Evolutionary conservation across 441 rosid genomes (phyloP).

Genomic region (Aleurites moluccanus): DNA sequence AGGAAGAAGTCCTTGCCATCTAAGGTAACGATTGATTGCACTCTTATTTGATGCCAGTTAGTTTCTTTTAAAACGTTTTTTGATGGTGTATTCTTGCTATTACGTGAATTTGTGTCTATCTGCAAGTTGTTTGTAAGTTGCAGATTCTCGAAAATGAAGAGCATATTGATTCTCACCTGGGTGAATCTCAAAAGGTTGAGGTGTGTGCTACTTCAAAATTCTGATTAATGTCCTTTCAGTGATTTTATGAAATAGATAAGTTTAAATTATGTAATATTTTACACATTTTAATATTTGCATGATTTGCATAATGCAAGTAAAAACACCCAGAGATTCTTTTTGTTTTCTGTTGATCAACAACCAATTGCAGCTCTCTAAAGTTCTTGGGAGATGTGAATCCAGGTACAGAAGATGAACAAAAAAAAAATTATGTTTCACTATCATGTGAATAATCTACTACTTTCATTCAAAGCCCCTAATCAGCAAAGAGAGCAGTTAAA

Average conservation of each 20-base stretch:
- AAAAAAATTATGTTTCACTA: background rate
- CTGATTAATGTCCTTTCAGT: conserved; percentile 1
- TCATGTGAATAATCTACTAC: background rate
- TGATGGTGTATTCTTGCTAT: background rate
- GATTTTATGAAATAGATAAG: conserved; percentile 7
- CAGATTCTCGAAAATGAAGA: conserved; percentile 62
- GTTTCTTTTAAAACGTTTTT: conserved; percentile 1
- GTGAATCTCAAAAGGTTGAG: conserved; percentile 52
- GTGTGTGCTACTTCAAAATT: conserved; percentile 36
- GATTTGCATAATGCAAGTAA: background rate
- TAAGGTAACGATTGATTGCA: conserved; percentile 47
- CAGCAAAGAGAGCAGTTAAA: background rate
- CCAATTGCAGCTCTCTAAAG: background rate
- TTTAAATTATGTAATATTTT: background rate
- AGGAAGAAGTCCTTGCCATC: conserved; percentile 59
- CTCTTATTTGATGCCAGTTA: conserved; percentile 13
- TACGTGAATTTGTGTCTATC: conserved; percentile 34
- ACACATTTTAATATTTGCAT: background rate
- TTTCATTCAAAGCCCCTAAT: background rate
- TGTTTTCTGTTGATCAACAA: background rate
- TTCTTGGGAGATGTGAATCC: background rate
- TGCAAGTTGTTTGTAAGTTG: conserved; percentile 33
- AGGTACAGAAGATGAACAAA: background rate
- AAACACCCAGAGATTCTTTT: background rate
- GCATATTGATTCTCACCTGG: conserved; percentile 38